These are phyloP conservation scores for Xylariaceae sp. DNA, from an alignment of 2,329 filamentous ascomycete species.

Conservation along the genomic window DNA sequence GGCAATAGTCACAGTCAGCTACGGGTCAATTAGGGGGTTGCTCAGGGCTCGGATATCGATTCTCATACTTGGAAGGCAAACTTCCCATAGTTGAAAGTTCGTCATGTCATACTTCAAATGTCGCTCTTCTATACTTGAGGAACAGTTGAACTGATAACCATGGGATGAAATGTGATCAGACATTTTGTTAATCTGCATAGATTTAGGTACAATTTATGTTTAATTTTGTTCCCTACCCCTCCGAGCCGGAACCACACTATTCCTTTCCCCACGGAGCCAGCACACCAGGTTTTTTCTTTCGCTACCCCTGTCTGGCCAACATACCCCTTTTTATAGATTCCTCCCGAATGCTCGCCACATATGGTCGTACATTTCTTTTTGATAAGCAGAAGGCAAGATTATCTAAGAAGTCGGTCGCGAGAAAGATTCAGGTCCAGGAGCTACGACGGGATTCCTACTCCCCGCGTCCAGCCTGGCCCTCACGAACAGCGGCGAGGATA, in stretches of 20 bases:
- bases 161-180: too few relatives aligned
- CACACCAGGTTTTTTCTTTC: background rate
- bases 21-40: too few relatives aligned
- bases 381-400: background rate
- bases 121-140: too few relatives aligned
- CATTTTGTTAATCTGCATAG: too few relatives aligned
- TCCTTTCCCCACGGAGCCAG: background rate
- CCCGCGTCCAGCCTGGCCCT: constrained; percentile 40
- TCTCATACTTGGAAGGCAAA: too few relatives aligned
- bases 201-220: background rate
- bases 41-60: too few relatives aligned
- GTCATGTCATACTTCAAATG: too few relatives aligned
- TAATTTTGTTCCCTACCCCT: background rate
- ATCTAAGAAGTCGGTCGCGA: background rate
- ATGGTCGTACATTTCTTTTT: background rate
- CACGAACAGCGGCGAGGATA: constrained; percentile 77
- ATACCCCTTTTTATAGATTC: too few relatives aligned
- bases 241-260: background rate
- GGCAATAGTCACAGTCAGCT: too few relatives aligned
- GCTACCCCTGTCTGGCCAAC: too few relatives aligned
- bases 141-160: too few relatives aligned
- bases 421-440: background rate
- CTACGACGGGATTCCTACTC: constrained; percentile 25
- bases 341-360: background rate
- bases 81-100: too few relatives aligned